Evolutionary conservation across 106 monocot genomes (phyloP).

Genomic region (Apostasia shenzhenica): DNA sequence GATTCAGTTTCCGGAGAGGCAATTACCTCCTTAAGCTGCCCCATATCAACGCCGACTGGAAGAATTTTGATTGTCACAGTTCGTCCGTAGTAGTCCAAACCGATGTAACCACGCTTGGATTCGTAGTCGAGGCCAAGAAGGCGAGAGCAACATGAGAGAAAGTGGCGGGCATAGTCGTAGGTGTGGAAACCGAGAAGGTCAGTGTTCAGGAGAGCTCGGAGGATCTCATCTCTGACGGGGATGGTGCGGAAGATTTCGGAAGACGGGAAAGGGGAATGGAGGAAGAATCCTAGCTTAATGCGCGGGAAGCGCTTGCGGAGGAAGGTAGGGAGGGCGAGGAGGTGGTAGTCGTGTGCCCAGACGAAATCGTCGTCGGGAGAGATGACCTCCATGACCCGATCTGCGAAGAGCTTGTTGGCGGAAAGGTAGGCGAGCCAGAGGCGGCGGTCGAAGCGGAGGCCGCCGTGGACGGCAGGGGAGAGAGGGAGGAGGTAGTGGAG

Average conservation of each 20-base stretch:
- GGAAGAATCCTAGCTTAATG: constrained; percentile 65
- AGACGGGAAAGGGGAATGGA: constrained; percentile 82
- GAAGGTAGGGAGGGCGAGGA: constrained; percentile 70
- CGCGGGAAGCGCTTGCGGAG: constrained; percentile 56
- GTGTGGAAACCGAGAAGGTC: constrained; percentile 88
- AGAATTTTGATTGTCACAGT: constrained; percentile 77
- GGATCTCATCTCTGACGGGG: constrained; percentile 71
- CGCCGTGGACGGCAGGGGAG: constrained; percentile 18
- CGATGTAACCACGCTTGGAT: constrained; percentile 63
- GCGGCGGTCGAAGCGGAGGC: constrained; percentile 40
- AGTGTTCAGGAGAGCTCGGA: constrained; percentile 61
- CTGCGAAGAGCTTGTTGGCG: constrained; percentile 67
- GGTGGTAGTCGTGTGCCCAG: constrained; percentile 87
- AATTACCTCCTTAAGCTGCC: constrained; percentile 37
- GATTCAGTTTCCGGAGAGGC: constrained; percentile 22
- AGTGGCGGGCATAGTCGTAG: constrained; percentile 86
- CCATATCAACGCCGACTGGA: constrained; percentile 68
- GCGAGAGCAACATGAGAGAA: constrained; percentile 64
- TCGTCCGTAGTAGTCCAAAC: constrained; percentile 73
- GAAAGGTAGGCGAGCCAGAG: constrained; percentile 65
- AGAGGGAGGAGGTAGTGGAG: constrained; percentile 80
- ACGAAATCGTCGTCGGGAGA: constrained; percentile 62
- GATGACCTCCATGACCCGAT: constrained; percentile 48
- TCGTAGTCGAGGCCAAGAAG: constrained; percentile 76
- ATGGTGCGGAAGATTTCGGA: constrained; percentile 81